Evolutionary conservation across 805 yeast genomes (phyloP).

Genomic region (Torulaspora gathmanii): DNA sequence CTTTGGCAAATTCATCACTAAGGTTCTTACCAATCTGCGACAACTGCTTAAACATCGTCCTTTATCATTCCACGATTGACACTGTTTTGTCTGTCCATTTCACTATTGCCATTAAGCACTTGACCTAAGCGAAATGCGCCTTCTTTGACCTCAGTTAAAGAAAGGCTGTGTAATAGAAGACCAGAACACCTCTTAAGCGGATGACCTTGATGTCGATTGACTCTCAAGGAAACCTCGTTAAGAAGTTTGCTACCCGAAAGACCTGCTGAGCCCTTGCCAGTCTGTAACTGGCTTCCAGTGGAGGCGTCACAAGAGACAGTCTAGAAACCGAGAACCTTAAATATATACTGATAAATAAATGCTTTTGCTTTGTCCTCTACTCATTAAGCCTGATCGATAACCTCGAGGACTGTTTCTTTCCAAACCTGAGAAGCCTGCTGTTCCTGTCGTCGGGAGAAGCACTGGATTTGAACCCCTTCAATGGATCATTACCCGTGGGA

Average conservation of each 20-base stretch:
- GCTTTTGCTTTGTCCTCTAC: not conserved
- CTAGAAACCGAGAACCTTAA: not conserved
- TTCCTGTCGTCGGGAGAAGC: slow-evolving; percentile 6
- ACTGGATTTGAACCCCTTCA: slow-evolving; percentile 8
- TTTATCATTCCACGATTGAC: not conserved
- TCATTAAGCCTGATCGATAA: slow-evolving; percentile 4
- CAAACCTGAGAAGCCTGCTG: slow-evolving; percentile 10
- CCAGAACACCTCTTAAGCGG: not conserved
- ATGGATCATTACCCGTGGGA: slow-evolving; percentile 4
- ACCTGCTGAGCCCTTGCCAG: too few species aligned
- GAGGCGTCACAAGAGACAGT: not conserved
- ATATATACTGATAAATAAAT: not conserved
- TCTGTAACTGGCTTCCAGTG: too few species aligned
- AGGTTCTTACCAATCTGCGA: slow-evolving; percentile 61
- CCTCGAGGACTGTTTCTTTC: slow-evolving; percentile 16
- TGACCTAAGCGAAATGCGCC: not conserved
- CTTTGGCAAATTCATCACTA: slow-evolving; percentile 55
- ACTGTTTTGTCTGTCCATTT: not conserved
- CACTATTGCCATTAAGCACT: not conserved
- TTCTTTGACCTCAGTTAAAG: not conserved
- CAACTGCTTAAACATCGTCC: slow-evolving; percentile 50
- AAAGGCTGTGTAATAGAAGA: not conserved
- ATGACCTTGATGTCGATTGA: too few species aligned
- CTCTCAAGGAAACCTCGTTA: not conserved
- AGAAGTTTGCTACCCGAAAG: not conserved